Base-by-base conservation (phyloP, 73 alveolate genomes). In the Chromera velia region DNA sequence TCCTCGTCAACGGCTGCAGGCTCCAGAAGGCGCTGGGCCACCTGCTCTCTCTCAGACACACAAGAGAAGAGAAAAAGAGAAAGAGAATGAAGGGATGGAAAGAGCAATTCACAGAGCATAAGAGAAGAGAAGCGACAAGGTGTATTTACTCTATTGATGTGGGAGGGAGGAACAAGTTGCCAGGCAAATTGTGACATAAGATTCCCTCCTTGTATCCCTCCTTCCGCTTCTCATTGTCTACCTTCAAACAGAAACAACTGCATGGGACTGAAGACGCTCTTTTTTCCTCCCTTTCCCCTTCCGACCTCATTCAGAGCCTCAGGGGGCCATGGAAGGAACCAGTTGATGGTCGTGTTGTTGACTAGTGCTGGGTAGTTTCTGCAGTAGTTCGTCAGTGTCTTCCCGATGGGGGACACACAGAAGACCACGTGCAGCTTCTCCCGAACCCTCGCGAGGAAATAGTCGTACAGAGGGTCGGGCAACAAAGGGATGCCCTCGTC, bases 281-380 rank as follows among this genome's bases (percentile, higher is more conserved):
- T 82, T 83, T 93, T 76, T 95, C 90, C 90, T 86, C n/a, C n/a
- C n/a, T n/a, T n/a, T n/a, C n/a, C n/a, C n/a, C n/a, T 89, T 9
- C 98, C 99, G 0, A 96, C 99, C 84, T 96, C 99, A 32, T 86
- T 85, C 76, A 96, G 90, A 26, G 99, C 99, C 32, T 97, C 98
- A 34, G 96, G 99, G 9, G 99, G 99, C 99, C 99, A 97, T 55
- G 97, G 98, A 94, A 97, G 94, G 82, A 95, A 94, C 96, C 99
- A 93, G 65, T 92, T 91, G 49, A 97, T 91, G 0, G 99, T 97
- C 28, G 99, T 96, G 92, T 96, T 96, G 90, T 96, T 97, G 66
- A 97, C 94, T 55, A 97, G 88, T 63, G 98, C 97, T 55, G 99
- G 99, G 88, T 97, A 97, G 96, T 93, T 94, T 82, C 85, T 75